Evolutionary conservation across 441 rosid species (phyloP), one percentile per base, ranked within the genome.

Genomic region (Syzygium syzygioides): DNA sequence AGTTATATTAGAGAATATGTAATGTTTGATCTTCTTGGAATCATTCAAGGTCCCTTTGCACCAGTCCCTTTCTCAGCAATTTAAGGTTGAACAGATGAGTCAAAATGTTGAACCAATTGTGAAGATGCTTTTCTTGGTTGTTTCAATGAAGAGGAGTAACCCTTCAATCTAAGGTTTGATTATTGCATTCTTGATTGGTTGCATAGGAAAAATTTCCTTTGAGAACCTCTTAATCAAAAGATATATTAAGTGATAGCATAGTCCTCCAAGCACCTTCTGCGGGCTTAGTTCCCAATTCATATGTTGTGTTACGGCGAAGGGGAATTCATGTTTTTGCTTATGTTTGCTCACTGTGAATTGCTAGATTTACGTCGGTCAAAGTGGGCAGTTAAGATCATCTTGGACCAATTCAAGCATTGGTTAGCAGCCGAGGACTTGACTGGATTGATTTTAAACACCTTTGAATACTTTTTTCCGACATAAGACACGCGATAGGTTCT

Each of bases 1-100:
- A 11, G 92, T 34, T 83, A 89, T 90, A 59, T 92, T 13, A 14
- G 91, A 92, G 9, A 89, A 87, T 18, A 48, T 86, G 86, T 89
- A 91, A 45, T 88, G 76, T 26, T 68, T 32, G 59, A 87, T 88
- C 86, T 68, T 88, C 48, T 45, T 45, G 48, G 48, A 45, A 45
- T 45, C 48, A 45, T 45, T 45, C 48, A 7, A 45, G 62, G 62
- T 57, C 26, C 14, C 14, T 1, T 57, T 7, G 48, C 48, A 45
- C 48, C n/a, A 57, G 62, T 57, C n/a, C 8, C 62, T 9, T 57
- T 57, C n/a, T 57, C 62, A 25, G n/a, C 14, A 5, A 57, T 2
- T 5, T 11, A 25, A 10, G 14, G 62, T 57, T 57, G 62, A 14
- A 55, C 57, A 55, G 20, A 23, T 20, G 9, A 20, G 59, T 25